Evolutionary conservation across 768 basidiomycete species (phyloP), one percentile per base, ranked within the genome.

Genomic region (Brasilioporus rufonigricans): DNA sequence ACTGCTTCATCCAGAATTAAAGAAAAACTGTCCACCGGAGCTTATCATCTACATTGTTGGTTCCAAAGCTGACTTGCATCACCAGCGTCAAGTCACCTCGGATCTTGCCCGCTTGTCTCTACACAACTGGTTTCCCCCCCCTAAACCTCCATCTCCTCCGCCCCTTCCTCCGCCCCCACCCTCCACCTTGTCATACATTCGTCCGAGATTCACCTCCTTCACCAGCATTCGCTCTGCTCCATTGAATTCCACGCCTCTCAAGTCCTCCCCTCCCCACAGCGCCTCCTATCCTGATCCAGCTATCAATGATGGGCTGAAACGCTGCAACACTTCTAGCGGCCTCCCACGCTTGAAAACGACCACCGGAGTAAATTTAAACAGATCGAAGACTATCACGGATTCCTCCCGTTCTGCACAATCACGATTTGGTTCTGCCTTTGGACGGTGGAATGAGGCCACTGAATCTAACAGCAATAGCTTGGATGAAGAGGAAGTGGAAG

Each of bases 41-140:
- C 80, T 94, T 54, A 87, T 96, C 69, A 93, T 97, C 65, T 93
- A 94, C 72, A 91, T 98, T 64, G 93, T 97, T 63, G 94, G 95
- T 53, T 85, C 94, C 59, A 98, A 98, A 72, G 88, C 90, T 63
- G 90, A 93, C 76, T 80, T 93, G 56, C 71, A 80, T 55, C 75
- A 77, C 38, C 78, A 84, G 57, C 84, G 90, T 44, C 85, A 89
- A 65, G 87, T 93, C 59, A 87, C 90, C 7, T 76, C 87, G 49
- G 91, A 92, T 71, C 79, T 88, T 55, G 92, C 90, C 50, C 85
- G 90, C n/a, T 78, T 89, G 53, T 87, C 87, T 13, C 75, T 96
- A 43, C 87, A 89, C 60, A 86, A 84, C 47, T 94, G 93, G 93
- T 92, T 92, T 61, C 91, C 91, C 11, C 90, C 90, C 54, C 88